These are phyloP conservation scores for Nothophoma quercina DNA, from an alignment of 2,329 filamentous ascomycete genomes.

Conservation along the genomic window DNA sequence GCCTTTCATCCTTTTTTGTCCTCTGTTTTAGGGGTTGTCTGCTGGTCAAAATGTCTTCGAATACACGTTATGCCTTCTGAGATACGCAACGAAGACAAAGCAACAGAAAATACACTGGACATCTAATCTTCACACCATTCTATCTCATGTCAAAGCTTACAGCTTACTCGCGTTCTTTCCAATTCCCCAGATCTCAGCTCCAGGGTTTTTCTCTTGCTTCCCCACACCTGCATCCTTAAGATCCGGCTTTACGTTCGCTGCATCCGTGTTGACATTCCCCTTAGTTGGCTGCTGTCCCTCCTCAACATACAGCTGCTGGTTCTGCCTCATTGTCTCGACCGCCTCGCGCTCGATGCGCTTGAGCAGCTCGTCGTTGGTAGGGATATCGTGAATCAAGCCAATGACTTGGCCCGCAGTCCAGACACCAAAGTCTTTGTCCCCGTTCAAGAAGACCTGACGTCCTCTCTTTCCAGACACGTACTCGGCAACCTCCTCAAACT, in stretches of 20 bases:
- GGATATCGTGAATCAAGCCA: slow-evolving; percentile 61
- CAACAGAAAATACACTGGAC: too few relatives aligned
- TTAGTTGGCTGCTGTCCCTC: slow-evolving; percentile 33
- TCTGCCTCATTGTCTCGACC: slow-evolving; percentile 51
- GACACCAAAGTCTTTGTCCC: slow-evolving; percentile 90
- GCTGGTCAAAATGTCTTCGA: too few relatives aligned
- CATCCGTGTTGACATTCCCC: too few relatives aligned
- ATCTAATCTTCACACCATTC: too few relatives aligned
- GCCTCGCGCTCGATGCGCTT: slow-evolving; percentile 57
- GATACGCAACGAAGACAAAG: too few relatives aligned
- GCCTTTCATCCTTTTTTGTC: too few relatives aligned
- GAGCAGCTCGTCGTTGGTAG: slow-evolving; percentile 56
- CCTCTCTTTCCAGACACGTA: slow-evolving; percentile 91
- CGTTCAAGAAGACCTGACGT: slow-evolving; percentile 88
- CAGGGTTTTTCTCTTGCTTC: slow-evolving; percentile 49
- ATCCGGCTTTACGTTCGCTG: too few relatives aligned
- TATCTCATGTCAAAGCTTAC: too few relatives aligned
- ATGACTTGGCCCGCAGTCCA: slow-evolving; percentile 99
- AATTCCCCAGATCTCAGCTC: slow-evolving; percentile 52
- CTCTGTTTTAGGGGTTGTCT: too few relatives aligned
- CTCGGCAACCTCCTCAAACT: slow-evolving; percentile 88
- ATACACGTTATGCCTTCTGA: too few relatives aligned
- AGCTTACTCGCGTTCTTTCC: slow-evolving; percentile 57
- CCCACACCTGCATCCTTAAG: slow-evolving; percentile 34
- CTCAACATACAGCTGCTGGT: slow-evolving; percentile 46